Percentiles rank a stretch among this genome's conserved stretches.
Evolutionary conservation across 352 stramenopile genomes (phyloP).

Genomic region (Stramenopiles sp.): DNA sequence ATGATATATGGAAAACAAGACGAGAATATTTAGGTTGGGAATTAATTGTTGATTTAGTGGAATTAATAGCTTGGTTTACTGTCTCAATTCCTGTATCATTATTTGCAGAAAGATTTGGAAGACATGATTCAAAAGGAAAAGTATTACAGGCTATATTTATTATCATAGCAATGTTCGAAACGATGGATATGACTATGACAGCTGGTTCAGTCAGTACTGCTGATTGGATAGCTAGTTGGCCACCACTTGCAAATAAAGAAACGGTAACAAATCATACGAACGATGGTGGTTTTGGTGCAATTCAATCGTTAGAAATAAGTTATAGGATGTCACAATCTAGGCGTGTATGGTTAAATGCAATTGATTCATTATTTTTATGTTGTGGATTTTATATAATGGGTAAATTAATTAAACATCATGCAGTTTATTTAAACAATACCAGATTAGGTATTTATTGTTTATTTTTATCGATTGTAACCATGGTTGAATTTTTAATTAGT

Average conservation of each 20-base stretch:
- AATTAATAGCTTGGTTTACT: neutral
- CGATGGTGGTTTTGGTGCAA: neutral
- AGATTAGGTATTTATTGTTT: neutral
- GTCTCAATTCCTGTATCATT: neutral
- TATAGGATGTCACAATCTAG: neutral
- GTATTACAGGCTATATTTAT: neutral
- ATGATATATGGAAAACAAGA: neutral
- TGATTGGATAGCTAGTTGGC: neutral
- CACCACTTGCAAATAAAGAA: neutral
- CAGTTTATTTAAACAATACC: neutral
- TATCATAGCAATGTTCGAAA: neutral
- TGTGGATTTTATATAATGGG: neutral
- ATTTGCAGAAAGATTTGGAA: neutral
- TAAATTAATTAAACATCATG: neutral
- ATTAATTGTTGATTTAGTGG: neutral
- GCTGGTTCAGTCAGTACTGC: neutral
- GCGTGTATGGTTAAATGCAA: neutral
- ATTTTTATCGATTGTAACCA: neutral
- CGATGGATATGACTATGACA: neutral
- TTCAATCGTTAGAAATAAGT: neutral
- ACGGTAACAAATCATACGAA: neutral
- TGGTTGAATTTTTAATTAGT: neutral
- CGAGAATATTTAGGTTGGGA: neutral
- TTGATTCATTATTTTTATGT: neutral
- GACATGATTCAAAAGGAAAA: neutral